Conservation (phyloP, 441 rosid species). For the Erodium trifolium region DNA sequence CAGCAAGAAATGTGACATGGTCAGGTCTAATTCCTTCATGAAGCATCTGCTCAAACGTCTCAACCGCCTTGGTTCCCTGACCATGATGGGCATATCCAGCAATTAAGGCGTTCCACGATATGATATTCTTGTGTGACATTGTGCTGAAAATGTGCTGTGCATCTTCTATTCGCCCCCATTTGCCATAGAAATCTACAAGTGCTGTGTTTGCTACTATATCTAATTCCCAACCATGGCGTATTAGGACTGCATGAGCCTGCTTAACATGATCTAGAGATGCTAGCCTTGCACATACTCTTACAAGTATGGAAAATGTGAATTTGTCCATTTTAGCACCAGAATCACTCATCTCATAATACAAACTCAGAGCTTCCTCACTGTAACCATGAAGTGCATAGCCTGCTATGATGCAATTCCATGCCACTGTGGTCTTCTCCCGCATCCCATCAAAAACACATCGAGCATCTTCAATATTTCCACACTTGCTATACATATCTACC, state of each 20-base stretch:
- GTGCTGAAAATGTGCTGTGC: slow-evolving; percentile 61
- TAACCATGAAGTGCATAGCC: slow-evolving; percentile 82
- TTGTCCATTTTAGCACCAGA: slow-evolving; percentile 62
- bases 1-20: slow-evolving; percentile 75
- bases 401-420: slow-evolving; percentile 71
- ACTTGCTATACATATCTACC: slow-evolving; percentile 83
- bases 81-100: slow-evolving; percentile 82
- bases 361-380: slow-evolving; percentile 65
- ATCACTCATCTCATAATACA: slow-evolving; percentile 66
- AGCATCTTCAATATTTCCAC: slow-evolving; percentile 80
- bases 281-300: slow-evolving; percentile 61
- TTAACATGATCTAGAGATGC: slow-evolving; percentile 63
- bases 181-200: slow-evolving; percentile 85
- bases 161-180: slow-evolving; percentile 85
- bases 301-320: slow-evolving; percentile 67
- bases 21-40: slow-evolving; percentile 45
- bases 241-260: slow-evolving; percentile 69
- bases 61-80: slow-evolving; percentile 56
- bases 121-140: slow-evolving; percentile 61
- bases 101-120: slow-evolving; percentile 86
- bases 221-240: slow-evolving; percentile 63
- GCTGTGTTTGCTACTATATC: slow-evolving; percentile 71
- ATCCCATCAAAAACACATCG: slow-evolving; percentile 54
- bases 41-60: slow-evolving; percentile 65
- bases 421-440: slow-evolving; percentile 70